A percentile compares a stretch with the other conserved stretches of the same genome.
These are phyloP conservation scores for Codiaeum variegatum DNA, from an alignment of 441 rosid genomes.

Conservation along the genomic window DNA sequence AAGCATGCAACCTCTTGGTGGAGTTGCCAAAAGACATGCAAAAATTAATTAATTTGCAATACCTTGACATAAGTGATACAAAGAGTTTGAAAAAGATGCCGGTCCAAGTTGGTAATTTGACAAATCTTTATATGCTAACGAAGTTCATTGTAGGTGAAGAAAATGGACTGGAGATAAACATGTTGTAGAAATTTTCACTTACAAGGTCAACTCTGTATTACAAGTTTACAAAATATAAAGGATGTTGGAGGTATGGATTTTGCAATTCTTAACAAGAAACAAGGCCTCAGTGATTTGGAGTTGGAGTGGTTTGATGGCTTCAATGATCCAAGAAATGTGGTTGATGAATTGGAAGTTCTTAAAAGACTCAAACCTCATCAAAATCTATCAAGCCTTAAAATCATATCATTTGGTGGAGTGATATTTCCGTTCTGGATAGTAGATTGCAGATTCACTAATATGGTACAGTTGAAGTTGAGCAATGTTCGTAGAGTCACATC, in stretches of 20 bases:
- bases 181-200: not conserved
- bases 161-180: not conserved
- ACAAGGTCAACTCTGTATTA: constrained; percentile 4
- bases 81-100: not conserved
- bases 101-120: not conserved
- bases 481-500: not conserved
- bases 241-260: not conserved
- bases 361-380: not conserved
- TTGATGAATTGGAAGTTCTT: not conserved
- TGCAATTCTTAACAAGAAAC: not conserved
- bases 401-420: not conserved
- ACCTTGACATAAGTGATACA: constrained; percentile 1
- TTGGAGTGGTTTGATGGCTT: not conserved
- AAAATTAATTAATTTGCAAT: not conserved
- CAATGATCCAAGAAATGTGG: not conserved
- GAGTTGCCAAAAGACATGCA: constrained; percentile 4
- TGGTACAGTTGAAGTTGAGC: not conserved
- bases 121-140: not conserved
- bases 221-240: constrained; percentile 5
- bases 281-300: not conserved
- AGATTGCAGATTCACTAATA: not conserved
- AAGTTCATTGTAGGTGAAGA: constrained; percentile 10
- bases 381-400: not conserved
- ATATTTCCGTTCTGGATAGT: not conserved
- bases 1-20: no score